Base-by-base conservation (phyloP, 2,329 filamentous ascomycete genomes). In the Fusarium caatingaense region DNA sequence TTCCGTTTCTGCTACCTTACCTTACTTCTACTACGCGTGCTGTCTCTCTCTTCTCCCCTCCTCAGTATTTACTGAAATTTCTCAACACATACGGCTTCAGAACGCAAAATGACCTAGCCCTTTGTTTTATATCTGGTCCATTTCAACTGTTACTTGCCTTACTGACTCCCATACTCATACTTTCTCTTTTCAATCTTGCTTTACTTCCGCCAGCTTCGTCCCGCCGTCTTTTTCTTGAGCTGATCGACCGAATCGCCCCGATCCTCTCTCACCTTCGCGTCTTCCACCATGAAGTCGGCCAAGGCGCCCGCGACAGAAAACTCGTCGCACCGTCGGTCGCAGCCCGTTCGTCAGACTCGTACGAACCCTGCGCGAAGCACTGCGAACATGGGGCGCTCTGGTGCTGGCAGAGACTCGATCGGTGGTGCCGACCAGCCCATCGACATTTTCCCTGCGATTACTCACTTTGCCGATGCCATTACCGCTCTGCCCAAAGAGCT, bases 401-500 rank as follows among this genome's bases (percentile, higher is more conserved):
- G 80, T 60, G 76, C 68, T 70, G 79, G 78, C 55, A 82, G 83
- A 79, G 85, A 86, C 72, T 80, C 83, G 55, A 79, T 85, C 62
- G 78, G 81, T 66, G 80, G 80, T 55, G 82, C 83, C 59, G 86
- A 88, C 67, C 87, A 89, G 74, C 86, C 87, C 74, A 89, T 90
- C 82, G 87, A 91, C 72, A 89, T 91, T 74, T 90, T 89, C 73
- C 89, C 89, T 46, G 89, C 86, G 56, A 86, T 91, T 69, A 90
- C 87, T 13, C 88, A 90, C 81, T 98, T 99, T 79, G 93, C 95
- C 68, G 94, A 98, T 80, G 91, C 94, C 68, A 93, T 98, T 77
- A 91, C 93, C 54, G 94, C 95, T 41, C 88, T 99, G 27, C 96
- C 96, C 7, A 94, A 94, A 79, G 96, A 99, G 82, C 93, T 98